Evolutionary conservation across 106 monocot species (phyloP), one percentile per base, ranked within the genome.

Genomic region (Dendrobium chrysotoxum): DNA sequence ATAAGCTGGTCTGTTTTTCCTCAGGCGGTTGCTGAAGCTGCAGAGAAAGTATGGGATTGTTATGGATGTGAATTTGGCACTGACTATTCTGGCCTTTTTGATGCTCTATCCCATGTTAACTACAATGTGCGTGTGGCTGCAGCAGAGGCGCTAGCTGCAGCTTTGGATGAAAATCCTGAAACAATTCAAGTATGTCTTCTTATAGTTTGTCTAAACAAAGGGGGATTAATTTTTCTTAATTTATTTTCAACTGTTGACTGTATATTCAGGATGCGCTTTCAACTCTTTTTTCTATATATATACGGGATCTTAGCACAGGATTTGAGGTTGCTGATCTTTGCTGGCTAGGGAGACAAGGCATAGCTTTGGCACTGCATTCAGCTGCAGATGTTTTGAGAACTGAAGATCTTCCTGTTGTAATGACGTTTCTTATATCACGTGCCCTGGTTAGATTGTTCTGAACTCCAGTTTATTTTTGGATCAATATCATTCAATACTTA

Each of bases 351-450:
- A 88, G 98, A 82, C 98, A 98, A 83, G 98, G 98, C 31, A 80
- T 95, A 58, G 95, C 98, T 78, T 83, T 98, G 84, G 98, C 98
- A 77, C 90, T 98, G 31, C 88, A 91, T 81, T 98, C 98, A 47
- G 89, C 88, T 79, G 88, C 92, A 68, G 98, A 98, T 89, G 92
- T 98, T 25, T 84, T 98, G 80, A 91, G 88, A 80, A 90, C 87
- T 64, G 95, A 93, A 83, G 92, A 98, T 87, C 92, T 98, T 71
- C 98, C 98, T 79, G 89, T 95, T 80, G 91, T 98, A 75, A 98
- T 93, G 91, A 98, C 94, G 45, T 98, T 98, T 80, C 82, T 98
- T 47, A 98, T 98, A 85, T 92, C 92, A 83, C 98, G 98, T 85
- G 98, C 98, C 41, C 66, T 95, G 89, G 98, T 98, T 81, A 86